Conservation (phyloP, 371 early-diverging fungal genomes). For the Mucor saturninus region DNA sequence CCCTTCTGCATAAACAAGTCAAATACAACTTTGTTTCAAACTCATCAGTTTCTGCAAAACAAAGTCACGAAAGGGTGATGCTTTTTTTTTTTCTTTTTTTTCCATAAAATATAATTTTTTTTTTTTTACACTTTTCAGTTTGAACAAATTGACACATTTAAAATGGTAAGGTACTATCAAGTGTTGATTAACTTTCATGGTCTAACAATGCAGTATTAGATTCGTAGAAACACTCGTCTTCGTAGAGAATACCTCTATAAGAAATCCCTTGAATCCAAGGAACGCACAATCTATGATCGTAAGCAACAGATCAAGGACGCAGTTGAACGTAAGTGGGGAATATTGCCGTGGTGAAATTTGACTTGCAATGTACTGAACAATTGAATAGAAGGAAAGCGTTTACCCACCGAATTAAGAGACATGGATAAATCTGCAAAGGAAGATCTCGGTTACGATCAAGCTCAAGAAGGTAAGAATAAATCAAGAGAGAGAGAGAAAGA, state of each 20-base stretch:
- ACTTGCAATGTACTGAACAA: neutral
- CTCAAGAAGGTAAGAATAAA: conserved; percentile 69
- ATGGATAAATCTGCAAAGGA: conserved; percentile 77
- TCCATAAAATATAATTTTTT: too few species aligned
- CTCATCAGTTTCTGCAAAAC: too few species aligned
- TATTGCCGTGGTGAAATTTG: neutral
- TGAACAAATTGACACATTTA: neutral
- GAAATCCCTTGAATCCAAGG: conserved; percentile 92
- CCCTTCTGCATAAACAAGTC: too few species aligned
- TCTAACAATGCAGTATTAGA: conserved; percentile 41
- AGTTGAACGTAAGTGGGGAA: conserved; percentile 73
- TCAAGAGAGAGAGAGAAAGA: neutral
- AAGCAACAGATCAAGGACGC: conserved; percentile 94
- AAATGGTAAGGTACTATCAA: neutral
- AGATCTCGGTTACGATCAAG: conserved; percentile 88
- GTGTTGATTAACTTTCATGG: neutral
- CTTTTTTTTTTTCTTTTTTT: too few species aligned
- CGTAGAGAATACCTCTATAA: conserved; percentile 94
- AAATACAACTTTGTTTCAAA: too few species aligned
- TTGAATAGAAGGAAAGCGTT: conserved; percentile 77
- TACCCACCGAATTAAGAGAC: conserved; percentile 83
- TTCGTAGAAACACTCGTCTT: conserved; percentile 82
- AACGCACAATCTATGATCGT: conserved; percentile 86
- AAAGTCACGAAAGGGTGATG: too few species aligned
- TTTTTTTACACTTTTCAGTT: too few species aligned